phyloP scores from a whole-genome alignment of 2,329 filamentous ascomycete species.

The Verticillium dahliae region DNA sequence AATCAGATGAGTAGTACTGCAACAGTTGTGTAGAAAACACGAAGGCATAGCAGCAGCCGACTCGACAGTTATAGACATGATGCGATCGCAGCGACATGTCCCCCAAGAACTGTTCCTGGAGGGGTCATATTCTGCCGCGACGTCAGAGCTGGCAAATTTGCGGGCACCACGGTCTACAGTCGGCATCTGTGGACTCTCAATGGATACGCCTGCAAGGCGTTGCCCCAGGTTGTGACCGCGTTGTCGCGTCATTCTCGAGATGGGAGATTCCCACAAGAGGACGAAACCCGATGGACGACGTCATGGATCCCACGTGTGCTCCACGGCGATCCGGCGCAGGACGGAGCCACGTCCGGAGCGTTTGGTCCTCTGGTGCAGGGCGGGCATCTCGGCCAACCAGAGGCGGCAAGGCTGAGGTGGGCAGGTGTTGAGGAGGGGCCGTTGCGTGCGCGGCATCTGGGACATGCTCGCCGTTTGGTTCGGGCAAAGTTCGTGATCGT shows the following conservation, averaged over 20 bases:
- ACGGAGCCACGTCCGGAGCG: not conserved
- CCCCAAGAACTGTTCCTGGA: too few relatives aligned
- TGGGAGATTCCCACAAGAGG: not conserved
- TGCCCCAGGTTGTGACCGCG: not conserved
- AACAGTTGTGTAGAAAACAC: not conserved
- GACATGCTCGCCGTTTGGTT: not conserved
- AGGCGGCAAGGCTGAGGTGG: not conserved
- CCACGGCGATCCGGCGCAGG: not conserved
- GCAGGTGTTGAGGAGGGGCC: not conserved
- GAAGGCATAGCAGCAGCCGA: not conserved
- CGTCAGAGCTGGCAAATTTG: not conserved
- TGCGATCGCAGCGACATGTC: not conserved
- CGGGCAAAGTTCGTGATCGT: not conserved
- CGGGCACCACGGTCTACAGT: not conserved
- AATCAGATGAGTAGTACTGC: not conserved
- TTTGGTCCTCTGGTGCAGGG: not conserved
- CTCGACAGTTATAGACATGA: not conserved
- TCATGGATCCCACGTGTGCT: not conserved
- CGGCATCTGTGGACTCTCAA: not conserved
- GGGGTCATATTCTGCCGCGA: not conserved
- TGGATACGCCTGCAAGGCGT: not conserved
- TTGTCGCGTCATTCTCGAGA: not conserved
- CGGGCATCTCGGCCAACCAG: not conserved
- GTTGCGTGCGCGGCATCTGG: not conserved
- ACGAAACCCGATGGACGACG: not conserved